A percentile compares a stretch with the other conserved stretches of the same genome.
phyloP scores from a whole-genome alignment of 441 rosid genomes.

The Caryocar brasiliense region DNA sequence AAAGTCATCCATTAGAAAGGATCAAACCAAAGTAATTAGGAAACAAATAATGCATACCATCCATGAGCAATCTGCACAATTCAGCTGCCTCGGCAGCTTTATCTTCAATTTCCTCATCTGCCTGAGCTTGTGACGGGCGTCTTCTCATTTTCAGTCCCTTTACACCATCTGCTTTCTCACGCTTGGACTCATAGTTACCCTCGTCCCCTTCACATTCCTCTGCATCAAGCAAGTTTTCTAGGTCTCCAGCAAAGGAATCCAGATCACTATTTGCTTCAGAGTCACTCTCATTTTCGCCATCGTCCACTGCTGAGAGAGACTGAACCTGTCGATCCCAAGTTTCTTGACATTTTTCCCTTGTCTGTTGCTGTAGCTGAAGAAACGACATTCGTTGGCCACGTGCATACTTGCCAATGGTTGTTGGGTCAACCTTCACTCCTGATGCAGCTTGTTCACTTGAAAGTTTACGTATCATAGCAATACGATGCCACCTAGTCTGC shows the following conservation, averaged over 20 bases:
- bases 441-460: conserved; percentile 98
- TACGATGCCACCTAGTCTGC: conserved; percentile 98
- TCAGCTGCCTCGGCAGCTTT: conserved; percentile 98
- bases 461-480: conserved; percentile 98
- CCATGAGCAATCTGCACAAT: conserved; percentile 85
- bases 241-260: conserved; percentile 97
- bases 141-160: conserved; percentile 96
- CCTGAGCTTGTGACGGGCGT: conserved; percentile 65
- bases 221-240: conserved; percentile 95
- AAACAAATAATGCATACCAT: conserved; percentile 47
- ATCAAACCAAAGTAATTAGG: too few species aligned
- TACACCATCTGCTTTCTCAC: conserved; percentile 68
- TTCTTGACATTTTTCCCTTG: conserved; percentile 97
- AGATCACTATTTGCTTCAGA: conserved; percentile 94
- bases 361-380: conserved; percentile 97
- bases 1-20: too few species aligned
- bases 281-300: conserved; percentile 86
- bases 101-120: conserved; percentile 90
- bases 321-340: conserved; percentile 94
- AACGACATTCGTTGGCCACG: conserved; percentile 99
- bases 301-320: conserved; percentile 75
- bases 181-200: conserved; percentile 47
- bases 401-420: conserved; percentile 91
- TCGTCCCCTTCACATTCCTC: conserved; percentile 90
- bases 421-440: conserved; percentile 92